Base-by-base conservation (phyloP, 2,329 filamentous ascomycete species). In the Penicillium frequentans region DNA sequence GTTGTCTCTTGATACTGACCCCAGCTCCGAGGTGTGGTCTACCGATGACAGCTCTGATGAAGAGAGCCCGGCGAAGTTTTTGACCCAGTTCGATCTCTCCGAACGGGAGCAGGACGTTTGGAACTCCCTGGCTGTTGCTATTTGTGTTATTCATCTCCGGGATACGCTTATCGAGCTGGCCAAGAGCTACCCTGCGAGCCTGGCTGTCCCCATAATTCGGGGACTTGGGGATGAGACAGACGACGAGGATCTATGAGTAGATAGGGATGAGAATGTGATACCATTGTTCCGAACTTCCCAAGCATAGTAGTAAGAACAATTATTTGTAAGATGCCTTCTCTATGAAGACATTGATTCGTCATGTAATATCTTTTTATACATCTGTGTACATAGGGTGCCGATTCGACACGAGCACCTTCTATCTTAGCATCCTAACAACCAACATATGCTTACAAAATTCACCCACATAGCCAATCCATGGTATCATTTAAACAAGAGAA, bases 51-150 rank as follows among this genome's bases (percentile, higher is more conserved):
- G 19, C 16, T 11, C 26, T 8, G 60, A 54, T 55, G 65, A 48
- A 24, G 64, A 59, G 31, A 65, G 56, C 33, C 68, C 61, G 49
- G 75, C 76, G 11, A 62, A 63, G 24, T 58, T 56, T 27, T 77
- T 86, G 49, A 79, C 77, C 5, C 77, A 80, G 52, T 82, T 85
- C 61, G 80, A 86, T 64, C 79, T 85, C 54, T 76, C 75, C 4
- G 77, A 83, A 44, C 67, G 70, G 9, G 78, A 78, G 1, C 81
- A 82, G 57, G 84, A 86, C 65, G 83, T 86, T 2, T 87, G 84
- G 84, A 85, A 85, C 64, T 77, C 80, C 5, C 72, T 86, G 4
- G 82, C 83, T 0, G 62, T 86, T 49, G 82, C 84, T 0, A 83
- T 86, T 56, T 72, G 83, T 6, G 74, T 84, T 11, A 77, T 83